Evolutionary conservation across 176 grass and related monocot genomes (phyloP).

Genomic region (Chloris gayana): DNA sequence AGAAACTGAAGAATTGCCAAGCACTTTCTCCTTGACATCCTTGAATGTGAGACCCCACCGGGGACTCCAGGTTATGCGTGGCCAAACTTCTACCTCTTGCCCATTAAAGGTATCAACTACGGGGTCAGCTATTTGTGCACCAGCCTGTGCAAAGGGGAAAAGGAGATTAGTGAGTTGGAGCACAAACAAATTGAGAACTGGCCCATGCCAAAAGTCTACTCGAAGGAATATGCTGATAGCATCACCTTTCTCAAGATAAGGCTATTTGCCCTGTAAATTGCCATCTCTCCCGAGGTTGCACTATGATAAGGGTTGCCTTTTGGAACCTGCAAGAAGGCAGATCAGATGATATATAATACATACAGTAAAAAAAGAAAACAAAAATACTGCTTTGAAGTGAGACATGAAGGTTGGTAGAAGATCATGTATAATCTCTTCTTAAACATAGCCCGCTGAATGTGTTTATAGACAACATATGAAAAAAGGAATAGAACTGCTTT

Average conservation of each 20-base stretch:
- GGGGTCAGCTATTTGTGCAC: constrained; percentile 69
- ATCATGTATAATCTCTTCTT: neutral
- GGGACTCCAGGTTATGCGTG: constrained; percentile 83
- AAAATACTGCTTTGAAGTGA: neutral
- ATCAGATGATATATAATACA: neutral
- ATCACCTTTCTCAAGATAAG: constrained; percentile 87
- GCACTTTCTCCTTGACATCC: constrained; percentile 66
- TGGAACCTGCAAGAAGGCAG: constrained; percentile 62
- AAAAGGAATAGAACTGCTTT: neutral
- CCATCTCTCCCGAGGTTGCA: constrained; percentile 95
- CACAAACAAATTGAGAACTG: constrained; percentile 17
- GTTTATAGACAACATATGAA: neutral
- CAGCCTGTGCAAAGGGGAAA: constrained; percentile 52
- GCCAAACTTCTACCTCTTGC: constrained; percentile 95
- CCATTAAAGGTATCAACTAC: constrained; percentile 70
- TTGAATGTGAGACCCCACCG: constrained; percentile 80
- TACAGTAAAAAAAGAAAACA: neutral
- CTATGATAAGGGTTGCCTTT: constrained; percentile 99
- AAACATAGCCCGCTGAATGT: neutral
- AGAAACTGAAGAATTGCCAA: constrained; percentile 48
- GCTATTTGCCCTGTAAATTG: constrained; percentile 92
- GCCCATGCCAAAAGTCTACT: neutral
- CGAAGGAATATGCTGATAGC: constrained; percentile 26
- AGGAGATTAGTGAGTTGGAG: constrained; percentile 19
- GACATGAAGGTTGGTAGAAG: neutral